phyloP scores from a whole-genome alignment of 2,329 filamentous ascomycete genomes.

The Arthrobotrys entomopaga region DNA sequence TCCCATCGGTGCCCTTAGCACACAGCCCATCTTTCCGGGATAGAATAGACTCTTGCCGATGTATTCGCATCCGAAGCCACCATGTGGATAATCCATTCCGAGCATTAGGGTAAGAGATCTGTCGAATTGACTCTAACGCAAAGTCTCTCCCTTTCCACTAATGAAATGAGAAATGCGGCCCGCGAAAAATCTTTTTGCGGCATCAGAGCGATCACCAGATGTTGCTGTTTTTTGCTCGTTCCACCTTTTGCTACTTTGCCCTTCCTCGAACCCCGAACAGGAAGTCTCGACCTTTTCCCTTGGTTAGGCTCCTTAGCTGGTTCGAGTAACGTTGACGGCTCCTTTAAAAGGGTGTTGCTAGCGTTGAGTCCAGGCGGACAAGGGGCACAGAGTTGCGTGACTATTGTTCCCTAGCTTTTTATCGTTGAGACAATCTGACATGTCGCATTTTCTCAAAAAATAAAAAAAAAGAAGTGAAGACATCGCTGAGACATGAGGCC shows the following conservation, averaged over 20 bases:
- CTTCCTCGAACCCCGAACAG: too few relatives aligned
- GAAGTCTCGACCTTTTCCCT: too few relatives aligned
- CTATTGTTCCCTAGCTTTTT: background rate
- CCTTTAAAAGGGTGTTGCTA: too few relatives aligned
- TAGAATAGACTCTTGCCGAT: background rate
- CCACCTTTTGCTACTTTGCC: too few relatives aligned
- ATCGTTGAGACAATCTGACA: background rate
- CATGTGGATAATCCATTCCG: background rate
- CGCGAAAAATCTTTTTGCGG: constrained; percentile 16
- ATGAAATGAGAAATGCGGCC: constrained; percentile 17
- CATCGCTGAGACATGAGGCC: constrained; percentile 12
- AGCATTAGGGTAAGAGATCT: background rate
- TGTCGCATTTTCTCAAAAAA: constrained; percentile 10
- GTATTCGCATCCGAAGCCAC: background rate
- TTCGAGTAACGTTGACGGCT: too few relatives aligned
- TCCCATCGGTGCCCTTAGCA: too few relatives aligned
- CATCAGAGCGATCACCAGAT: background rate
- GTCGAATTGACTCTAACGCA: background rate
- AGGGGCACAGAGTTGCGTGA: background rate
- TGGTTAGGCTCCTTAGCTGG: too few relatives aligned
- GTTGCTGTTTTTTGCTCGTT: background rate
- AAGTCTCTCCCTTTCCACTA: background rate
- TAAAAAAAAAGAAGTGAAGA: too few relatives aligned
- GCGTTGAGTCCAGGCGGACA: background rate
- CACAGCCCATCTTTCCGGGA: background rate